A percentile compares a stretch with the other conserved stretches of the same genome.
These are phyloP conservation scores for Scleromitrula shiraiana DNA, from an alignment of 2,329 filamentous ascomycete species.

Conservation along the genomic window DNA sequence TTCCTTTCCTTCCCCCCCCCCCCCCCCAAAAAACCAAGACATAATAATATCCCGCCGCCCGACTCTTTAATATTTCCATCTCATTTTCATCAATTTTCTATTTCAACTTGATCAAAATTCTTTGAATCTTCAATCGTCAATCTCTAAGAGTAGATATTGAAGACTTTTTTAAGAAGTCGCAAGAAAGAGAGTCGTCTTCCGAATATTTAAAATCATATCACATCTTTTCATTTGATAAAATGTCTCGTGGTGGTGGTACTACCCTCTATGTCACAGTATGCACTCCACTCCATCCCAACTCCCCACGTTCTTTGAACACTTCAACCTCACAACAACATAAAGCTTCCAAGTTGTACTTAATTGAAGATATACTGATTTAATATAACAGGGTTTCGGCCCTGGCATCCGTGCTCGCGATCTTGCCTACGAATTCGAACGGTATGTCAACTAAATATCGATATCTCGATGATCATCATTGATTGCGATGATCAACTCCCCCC, in stretches of 20 bases:
- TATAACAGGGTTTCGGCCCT: slow-evolving; percentile 74
- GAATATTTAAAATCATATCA: neutral
- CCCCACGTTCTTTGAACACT: slow-evolving; percentile 6
- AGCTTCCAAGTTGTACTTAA: neutral
- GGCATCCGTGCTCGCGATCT: slow-evolving; percentile 97
- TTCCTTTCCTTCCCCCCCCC: too few relatives aligned
- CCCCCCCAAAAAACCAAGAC: too few relatives aligned
- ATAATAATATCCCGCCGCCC: too few relatives aligned
- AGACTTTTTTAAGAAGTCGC: neutral
- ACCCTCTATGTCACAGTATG: slow-evolving; percentile 83
- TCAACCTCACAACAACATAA: too few relatives aligned
- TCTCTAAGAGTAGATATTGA: too few relatives aligned
- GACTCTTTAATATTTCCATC: too few relatives aligned
- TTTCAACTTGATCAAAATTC: too few relatives aligned
- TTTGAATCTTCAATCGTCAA: too few relatives aligned
- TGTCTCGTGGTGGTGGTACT: slow-evolving; percentile 88
- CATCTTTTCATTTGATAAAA: slow-evolving; percentile 32
- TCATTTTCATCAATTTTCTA: too few relatives aligned
- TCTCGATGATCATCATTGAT: slow-evolving; percentile 34
- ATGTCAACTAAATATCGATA: slow-evolving; percentile 59
- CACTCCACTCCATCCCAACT: slow-evolving; percentile 1
- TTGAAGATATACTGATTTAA: slow-evolving; percentile 11
- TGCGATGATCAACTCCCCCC: slow-evolving; percentile 32
- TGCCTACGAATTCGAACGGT: slow-evolving; percentile 99
- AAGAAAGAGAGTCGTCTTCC: too few relatives aligned